phyloP scores from a whole-genome alignment of 805 yeast genomes.

The Starmerella khaoyaiensis region DNA sequence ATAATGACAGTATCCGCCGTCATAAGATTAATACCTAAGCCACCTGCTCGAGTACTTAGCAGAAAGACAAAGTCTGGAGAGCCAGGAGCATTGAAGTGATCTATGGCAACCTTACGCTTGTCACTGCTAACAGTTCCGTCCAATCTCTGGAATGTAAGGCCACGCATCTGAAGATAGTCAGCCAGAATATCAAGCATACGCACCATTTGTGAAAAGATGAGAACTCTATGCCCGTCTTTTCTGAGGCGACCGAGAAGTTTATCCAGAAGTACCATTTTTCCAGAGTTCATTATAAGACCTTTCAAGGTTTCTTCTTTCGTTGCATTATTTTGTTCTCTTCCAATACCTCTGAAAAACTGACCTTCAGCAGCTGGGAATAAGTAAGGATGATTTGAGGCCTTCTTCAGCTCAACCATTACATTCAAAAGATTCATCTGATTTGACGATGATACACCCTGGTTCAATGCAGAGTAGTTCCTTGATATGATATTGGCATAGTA shows the following conservation, averaged over 20 bases:
- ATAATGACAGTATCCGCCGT: constrained; percentile 98
- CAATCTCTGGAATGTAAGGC: constrained; percentile 75
- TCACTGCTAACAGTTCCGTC: constrained; percentile 96
- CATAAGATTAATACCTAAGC: constrained; percentile 94
- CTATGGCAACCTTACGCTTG: constrained; percentile 86
- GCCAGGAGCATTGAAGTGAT: constrained; percentile 88
- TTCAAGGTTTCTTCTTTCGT: constrained; percentile 70
- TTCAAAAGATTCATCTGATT: constrained; percentile 77
- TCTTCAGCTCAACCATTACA: constrained; percentile 89
- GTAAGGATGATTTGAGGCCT: constrained; percentile 95
- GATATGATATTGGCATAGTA: constrained; percentile 90
- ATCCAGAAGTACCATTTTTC: constrained; percentile 93
- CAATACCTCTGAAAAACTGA: constrained; percentile 39
- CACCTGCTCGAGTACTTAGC: constrained; percentile 95
- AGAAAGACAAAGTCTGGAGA: constrained; percentile 84
- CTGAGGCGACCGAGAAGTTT: constrained; percentile 70
- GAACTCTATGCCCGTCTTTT: constrained; percentile 91
- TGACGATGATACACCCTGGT: constrained; percentile 63
- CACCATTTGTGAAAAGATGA: constrained; percentile 95
- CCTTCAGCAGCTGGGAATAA: constrained; percentile 88
- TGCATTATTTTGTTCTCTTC: constrained; percentile 42
- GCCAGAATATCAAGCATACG: constrained; percentile 89
- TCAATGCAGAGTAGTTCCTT: constrained; percentile 80
- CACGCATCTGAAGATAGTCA: constrained; percentile 79
- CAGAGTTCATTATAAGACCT: constrained; percentile 94